phyloP scores from a whole-genome alignment of 2,329 filamentous ascomycete species.

The Pyrenophora tritici-repentis region DNA sequence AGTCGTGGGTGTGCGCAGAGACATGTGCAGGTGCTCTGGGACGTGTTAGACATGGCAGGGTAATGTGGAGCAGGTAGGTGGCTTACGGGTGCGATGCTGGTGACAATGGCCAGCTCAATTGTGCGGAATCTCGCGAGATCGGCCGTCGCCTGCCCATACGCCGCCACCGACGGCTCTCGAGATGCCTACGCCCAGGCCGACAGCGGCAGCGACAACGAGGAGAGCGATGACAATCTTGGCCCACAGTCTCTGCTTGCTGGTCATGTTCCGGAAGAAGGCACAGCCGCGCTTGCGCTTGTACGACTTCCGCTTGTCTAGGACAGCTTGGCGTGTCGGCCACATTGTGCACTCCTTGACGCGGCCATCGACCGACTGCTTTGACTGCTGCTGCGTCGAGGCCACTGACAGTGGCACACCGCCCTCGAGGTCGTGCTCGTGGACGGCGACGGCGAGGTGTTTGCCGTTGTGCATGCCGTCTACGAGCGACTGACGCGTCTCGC shows the following conservation, averaged over 20 bases:
- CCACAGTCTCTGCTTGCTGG: constrained; percentile 51
- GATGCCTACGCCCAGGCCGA: constrained; percentile 56
- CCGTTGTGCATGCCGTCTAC: constrained; percentile 33
- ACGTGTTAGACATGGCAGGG: neutral
- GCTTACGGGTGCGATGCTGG: neutral
- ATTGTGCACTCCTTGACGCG: constrained; percentile 56
- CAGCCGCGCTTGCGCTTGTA: constrained; percentile 48
- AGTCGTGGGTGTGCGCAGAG: constrained; percentile 14
- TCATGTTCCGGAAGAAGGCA: constrained; percentile 49
- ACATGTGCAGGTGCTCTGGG: constrained; percentile 5
- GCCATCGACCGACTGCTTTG: constrained; percentile 50
- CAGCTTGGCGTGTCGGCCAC: constrained; percentile 57
- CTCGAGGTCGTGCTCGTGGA: constrained; percentile 50
- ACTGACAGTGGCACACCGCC: constrained; percentile 41
- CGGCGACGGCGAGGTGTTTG: constrained; percentile 40
- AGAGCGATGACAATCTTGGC: constrained; percentile 53
- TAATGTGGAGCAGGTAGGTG: neutral
- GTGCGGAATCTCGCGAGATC: constrained; percentile 43
- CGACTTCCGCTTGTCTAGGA: constrained; percentile 50
- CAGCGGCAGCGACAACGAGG: constrained; percentile 52
- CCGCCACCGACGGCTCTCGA: constrained; percentile 55
- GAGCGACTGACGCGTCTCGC: constrained; percentile 50
- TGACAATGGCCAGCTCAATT: constrained; percentile 14
- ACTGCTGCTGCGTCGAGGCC: constrained; percentile 47
- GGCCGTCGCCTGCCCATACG: constrained; percentile 50